Percentiles rank a stretch among this genome's conserved stretches.
phyloP scores from a whole-genome alignment of 805 yeast genomes.

The Candida yuanshanica region DNA sequence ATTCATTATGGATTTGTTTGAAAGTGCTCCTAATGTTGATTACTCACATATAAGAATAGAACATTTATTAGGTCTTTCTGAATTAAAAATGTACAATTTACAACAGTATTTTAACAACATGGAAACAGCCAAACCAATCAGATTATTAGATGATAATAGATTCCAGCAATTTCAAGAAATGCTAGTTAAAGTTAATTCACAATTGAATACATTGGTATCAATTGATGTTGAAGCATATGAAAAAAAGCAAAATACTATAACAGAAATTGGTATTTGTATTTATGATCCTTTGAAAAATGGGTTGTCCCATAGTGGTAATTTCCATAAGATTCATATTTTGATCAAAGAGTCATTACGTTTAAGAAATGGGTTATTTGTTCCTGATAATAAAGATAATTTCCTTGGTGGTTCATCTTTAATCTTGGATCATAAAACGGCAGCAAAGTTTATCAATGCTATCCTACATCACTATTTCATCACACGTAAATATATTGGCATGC shows the following conservation, averaged over 20 bases:
- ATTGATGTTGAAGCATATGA: constrained; percentile 59
- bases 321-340: constrained; percentile 38
- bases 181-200: constrained; percentile 9
- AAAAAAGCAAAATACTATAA: constrained; percentile 32
- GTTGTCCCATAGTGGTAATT: constrained; percentile 32
- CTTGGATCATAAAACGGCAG: constrained; percentile 33
- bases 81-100: not conserved
- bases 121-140: constrained; percentile 17
- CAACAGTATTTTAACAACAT: not conserved
- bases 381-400: constrained; percentile 46
- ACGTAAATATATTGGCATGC: constrained; percentile 22
- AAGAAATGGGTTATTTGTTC: constrained; percentile 48
- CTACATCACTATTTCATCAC: constrained; percentile 38
- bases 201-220: constrained; percentile 26
- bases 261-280: constrained; percentile 54
- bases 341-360: constrained; percentile 37
- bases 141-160: constrained; percentile 4
- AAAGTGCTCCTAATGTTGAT: not conserved
- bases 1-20: not conserved
- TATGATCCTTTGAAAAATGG: constrained; percentile 47
- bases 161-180: constrained; percentile 6
- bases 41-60: not conserved
- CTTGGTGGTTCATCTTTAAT: constrained; percentile 44
- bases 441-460: constrained; percentile 34
- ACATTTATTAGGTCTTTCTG: not conserved